Base-by-base conservation (phyloP, 345 rosid genomes). In the Combretum micranthum region DNA sequence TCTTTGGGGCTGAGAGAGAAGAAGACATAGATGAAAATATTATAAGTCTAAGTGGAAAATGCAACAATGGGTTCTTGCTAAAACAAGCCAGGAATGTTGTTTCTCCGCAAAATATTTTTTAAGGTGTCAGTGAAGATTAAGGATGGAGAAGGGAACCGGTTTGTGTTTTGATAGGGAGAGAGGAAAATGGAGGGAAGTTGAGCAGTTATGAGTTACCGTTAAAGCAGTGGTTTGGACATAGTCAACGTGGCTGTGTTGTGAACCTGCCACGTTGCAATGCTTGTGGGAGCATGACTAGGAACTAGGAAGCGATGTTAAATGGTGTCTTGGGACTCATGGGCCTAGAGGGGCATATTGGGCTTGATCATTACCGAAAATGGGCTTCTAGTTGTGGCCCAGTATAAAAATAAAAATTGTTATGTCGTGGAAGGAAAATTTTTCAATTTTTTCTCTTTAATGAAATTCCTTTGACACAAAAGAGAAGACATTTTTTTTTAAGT, bases 121-220 rank as follows among this genome's bases (percentile, higher is more conserved):
- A 32, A 32, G 2, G 39, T 32, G 5, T 32, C 9, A 32, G 39
- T 3, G 39, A 32, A 32, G 39, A 50, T 46, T 43, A 22, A 21
- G 52, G 17, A 47, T 23, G 32, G 58, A 22, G 12, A 17, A 32
- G 42, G 54, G 42, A 14, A 22, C n/a, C n/a, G n/a, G n/a, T n/a
- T n/a, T n/a, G n/a, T n/a, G n/a, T n/a, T 57, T 20, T 48, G 53
- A 47, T 52, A n/a, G n/a, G 44, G 53, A 6, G 53, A 52, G 61
- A 39, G 48, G 4, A 76, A 70, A 80, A 68, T 77, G 84, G 95
- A 82, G 95, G 91, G 89, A 84, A 72, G 53, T 22, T 16, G 55
- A 69, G 39, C 39, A 69, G 55, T 17, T 13, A 53, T 64, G 46
- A 14, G 50, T 55, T 26, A 50, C 72, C 53, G 78, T 63, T 64